Evolutionary conservation across 352 stramenopile species (phyloP).

Genomic region (Phytophthora idaei): DNA sequence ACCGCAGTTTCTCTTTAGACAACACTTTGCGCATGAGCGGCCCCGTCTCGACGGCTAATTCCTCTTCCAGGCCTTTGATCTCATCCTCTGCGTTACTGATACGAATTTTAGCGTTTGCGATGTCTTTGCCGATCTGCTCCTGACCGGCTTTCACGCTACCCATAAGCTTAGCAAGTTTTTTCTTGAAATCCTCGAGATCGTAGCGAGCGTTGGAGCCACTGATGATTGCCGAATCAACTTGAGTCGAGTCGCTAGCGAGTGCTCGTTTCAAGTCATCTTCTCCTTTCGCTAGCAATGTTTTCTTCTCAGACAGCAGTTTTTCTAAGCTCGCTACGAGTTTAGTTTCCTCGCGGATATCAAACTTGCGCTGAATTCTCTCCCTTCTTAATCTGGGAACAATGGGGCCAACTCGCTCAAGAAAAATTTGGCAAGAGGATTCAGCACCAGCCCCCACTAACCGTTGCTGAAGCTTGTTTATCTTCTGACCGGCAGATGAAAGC

Average conservation of each 20-base stretch:
- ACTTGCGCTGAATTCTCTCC: slow-evolving; percentile 63
- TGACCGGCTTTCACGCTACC: slow-evolving; percentile 62
- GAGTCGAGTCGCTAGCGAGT: slow-evolving; percentile 60
- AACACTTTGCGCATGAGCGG: slow-evolving; percentile 75
- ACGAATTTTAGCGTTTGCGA: slow-evolving; percentile 65
- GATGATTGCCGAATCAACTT: slow-evolving; percentile 75
- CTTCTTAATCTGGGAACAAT: slow-evolving; percentile 64
- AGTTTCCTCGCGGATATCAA: slow-evolving; percentile 60
- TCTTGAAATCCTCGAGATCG: slow-evolving; percentile 79
- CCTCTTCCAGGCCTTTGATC: slow-evolving; percentile 68
- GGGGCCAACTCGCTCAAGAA: slow-evolving; percentile 65
- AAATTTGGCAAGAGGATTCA: slow-evolving; percentile 65
- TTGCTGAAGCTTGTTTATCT: slow-evolving; percentile 56
- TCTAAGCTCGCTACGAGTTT: slow-evolving; percentile 61
- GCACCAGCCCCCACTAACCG: slow-evolving; percentile 66
- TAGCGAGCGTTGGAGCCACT: slow-evolving; percentile 62
- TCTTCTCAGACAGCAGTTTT: slow-evolving; percentile 65
- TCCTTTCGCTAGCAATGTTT: slow-evolving; percentile 52
- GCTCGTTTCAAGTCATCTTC: slow-evolving; percentile 72
- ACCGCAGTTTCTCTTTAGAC: slow-evolving; percentile 67
- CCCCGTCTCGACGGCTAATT: slow-evolving; percentile 70
- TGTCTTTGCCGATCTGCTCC: slow-evolving; percentile 62
- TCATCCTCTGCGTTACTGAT: slow-evolving; percentile 73
- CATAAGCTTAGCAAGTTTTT: slow-evolving; percentile 76
- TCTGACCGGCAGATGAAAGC: slow-evolving; percentile 35